Conservation (phyloP, 495 filamentous ascomycete species). For the Aspergillus nidulans region DNA sequence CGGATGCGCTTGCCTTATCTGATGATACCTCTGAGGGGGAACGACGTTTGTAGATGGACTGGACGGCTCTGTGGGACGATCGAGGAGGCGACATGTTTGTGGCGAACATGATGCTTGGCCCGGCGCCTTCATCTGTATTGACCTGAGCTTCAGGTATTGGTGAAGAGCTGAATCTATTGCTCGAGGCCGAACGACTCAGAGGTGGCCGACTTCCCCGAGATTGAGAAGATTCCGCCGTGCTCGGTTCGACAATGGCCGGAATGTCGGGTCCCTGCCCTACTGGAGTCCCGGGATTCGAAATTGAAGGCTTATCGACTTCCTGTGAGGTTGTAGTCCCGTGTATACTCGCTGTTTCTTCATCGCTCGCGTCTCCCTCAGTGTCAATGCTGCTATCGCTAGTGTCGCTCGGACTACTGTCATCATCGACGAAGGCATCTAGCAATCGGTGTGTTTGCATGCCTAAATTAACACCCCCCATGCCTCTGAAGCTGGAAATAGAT, state of each 20-base stretch:
- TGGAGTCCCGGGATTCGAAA: conserved; percentile 4
- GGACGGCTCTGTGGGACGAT: conserved; percentile 24
- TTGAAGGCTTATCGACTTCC: neutral
- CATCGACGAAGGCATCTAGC: conserved; percentile 57
- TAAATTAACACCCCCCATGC: conserved; percentile 58
- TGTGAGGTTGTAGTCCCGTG: conserved; percentile 6
- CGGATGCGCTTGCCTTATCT: conserved; percentile 31
- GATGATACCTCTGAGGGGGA: conserved; percentile 22
- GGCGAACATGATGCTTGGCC: conserved; percentile 76
- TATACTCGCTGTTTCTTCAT: conserved; percentile 24
- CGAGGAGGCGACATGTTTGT: conserved; percentile 44
- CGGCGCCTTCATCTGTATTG: conserved; percentile 57
- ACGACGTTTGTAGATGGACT: conserved; percentile 53
- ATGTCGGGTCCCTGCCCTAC: conserved; percentile 18
- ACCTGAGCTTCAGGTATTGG: conserved; percentile 71
- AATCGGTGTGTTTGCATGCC: conserved; percentile 77
- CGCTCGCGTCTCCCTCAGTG: conserved; percentile 35
- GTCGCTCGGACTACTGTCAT: conserved; percentile 47
- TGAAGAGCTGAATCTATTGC: conserved; percentile 62
- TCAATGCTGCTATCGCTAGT: conserved; percentile 47
- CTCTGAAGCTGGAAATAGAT: conserved; percentile 60
- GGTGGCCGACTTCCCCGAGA: conserved; percentile 28
- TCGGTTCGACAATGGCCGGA: conserved; percentile 47
- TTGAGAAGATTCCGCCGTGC: conserved; percentile 39
- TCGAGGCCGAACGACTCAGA: conserved; percentile 34